Conservation (phyloP, 371 early-diverging fungal genomes). For the Nematocida sp. region DNA sequence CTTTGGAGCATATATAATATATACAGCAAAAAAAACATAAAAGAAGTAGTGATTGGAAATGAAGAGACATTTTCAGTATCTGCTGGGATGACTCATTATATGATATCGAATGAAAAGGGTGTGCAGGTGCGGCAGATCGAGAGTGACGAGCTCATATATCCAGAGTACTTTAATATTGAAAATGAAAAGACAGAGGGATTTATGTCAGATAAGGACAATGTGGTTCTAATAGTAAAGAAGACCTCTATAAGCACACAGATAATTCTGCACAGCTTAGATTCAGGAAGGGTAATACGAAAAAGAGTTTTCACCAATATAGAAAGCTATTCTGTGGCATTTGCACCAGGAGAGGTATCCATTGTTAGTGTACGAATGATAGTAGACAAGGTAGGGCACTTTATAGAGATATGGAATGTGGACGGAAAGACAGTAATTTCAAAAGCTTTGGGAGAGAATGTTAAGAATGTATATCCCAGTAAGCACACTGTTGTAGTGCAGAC, state of each 20-base stretch:
- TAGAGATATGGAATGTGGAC: conserved; percentile 43
- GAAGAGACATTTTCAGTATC: conserved; percentile 18
- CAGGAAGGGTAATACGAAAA: conserved; percentile 19
- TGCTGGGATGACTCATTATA: conserved; percentile 15
- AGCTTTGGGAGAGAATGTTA: conserved; percentile 37
- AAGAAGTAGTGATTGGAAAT: background rate
- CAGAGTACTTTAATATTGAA: background rate
- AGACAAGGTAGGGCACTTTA: conserved; percentile 1
- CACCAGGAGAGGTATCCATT: conserved; percentile 18
- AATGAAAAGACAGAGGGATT: conserved; percentile 33
- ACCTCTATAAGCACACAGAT: conserved; percentile 3
- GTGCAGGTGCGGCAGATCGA: background rate
- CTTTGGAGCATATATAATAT: conserved; percentile 22
- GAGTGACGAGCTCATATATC: conserved; percentile 5
- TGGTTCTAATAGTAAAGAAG: conserved; percentile 12
- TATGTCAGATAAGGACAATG: conserved; percentile 37
- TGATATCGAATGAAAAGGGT: background rate
- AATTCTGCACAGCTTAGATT: conserved; percentile 5
- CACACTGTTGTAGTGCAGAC: background rate
- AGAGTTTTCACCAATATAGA: conserved; percentile 33
- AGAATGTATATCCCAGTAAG: conserved; percentile 4
- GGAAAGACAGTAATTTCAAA: conserved; percentile 14
- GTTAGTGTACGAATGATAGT: background rate
- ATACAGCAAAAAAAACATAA: conserved; percentile 32
- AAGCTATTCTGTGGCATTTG: conserved; percentile 14